A percentile compares a stretch with the other conserved stretches of the same genome.
Evolutionary conservation across 2,329 filamentous ascomycete genomes (phyloP).

Genomic region (Trichoderma breve): DNA sequence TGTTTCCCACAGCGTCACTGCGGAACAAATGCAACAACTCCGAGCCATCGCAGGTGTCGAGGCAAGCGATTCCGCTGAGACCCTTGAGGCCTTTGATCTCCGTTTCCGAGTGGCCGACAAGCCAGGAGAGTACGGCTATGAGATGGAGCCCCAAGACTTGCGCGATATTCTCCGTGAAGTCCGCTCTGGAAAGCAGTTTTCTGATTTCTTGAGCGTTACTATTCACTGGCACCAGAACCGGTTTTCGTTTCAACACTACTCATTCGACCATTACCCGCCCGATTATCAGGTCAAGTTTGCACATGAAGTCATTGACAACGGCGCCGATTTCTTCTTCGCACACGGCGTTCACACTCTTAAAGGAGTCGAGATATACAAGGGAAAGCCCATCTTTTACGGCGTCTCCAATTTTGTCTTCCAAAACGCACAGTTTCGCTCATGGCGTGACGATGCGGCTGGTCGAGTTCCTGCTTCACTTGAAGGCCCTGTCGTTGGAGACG

Average conservation of each 20-base stretch:
- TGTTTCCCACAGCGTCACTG: background rate
- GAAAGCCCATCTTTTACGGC: slow-evolving; percentile 10
- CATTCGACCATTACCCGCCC: slow-evolving; percentile 12
- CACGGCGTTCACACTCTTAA: slow-evolving; percentile 17
- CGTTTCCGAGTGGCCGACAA: background rate
- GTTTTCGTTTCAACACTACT: slow-evolving; percentile 13
- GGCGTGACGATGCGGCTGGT: slow-evolving; percentile 10
- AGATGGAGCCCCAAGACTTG: slow-evolving; percentile 3
- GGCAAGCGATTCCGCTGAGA: background rate
- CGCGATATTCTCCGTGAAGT: slow-evolving; percentile 13
- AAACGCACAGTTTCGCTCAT: slow-evolving; percentile 6
- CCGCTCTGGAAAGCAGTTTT: slow-evolving; percentile 8
- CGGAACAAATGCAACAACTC: background rate
- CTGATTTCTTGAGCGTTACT: slow-evolving; percentile 7
- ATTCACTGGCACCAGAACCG: slow-evolving; percentile 16
- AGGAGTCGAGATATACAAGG: slow-evolving; percentile 7
- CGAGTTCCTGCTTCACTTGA: background rate
- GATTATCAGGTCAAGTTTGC: slow-evolving; percentile 12
- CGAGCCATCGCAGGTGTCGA: background rate
- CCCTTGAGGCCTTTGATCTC: slow-evolving; percentile 1
- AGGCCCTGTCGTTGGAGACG: background rate
- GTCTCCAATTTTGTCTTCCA: slow-evolving; percentile 16
- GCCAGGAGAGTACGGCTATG: background rate
- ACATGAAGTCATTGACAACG: background rate
- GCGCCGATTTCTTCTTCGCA: slow-evolving; percentile 12